Conservation (phyloP, 352 stramenopile species). For the Pythium insidiosum region DNA sequence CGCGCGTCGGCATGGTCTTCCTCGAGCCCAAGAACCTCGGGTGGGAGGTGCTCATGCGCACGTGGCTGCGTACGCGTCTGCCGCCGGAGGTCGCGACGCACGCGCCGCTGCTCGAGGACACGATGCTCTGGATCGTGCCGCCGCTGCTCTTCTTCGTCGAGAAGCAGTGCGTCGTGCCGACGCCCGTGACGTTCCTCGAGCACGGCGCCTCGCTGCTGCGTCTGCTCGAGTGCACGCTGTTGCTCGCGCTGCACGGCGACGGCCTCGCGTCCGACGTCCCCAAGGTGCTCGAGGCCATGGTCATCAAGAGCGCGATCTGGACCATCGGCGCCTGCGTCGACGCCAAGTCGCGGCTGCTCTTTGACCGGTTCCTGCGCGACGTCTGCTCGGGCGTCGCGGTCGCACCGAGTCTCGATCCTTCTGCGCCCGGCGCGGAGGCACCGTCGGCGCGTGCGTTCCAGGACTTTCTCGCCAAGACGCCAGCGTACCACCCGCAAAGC, state of each 20-base stretch:
- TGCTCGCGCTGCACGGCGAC: slow-evolving; percentile 18
- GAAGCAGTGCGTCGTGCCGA: slow-evolving; percentile 81
- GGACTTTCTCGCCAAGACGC: slow-evolving; percentile 86
- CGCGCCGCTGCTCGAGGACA: slow-evolving; percentile 44
- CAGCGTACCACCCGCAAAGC: too few relatives aligned
- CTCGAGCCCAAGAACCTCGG: slow-evolving; percentile 88
- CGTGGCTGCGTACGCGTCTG: slow-evolving; percentile 71
- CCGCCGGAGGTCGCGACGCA: slow-evolving; percentile 25
- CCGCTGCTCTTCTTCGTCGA: slow-evolving; percentile 90
- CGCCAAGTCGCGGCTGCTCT: slow-evolving; percentile 64
- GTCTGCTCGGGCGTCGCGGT: slow-evolving; percentile 44
- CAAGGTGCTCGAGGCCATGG: slow-evolving; percentile 76
- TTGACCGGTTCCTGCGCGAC: slow-evolving; percentile 80
- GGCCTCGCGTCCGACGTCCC: slow-evolving; percentile 57
- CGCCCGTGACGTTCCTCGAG: slow-evolving; percentile 85
- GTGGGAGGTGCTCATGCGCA: slow-evolving; percentile 84
- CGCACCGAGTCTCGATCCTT: slow-evolving; percentile 10
- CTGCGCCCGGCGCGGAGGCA: background rate
- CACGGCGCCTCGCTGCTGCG: slow-evolving; percentile 79
- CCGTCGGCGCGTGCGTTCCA: slow-evolving; percentile 23
- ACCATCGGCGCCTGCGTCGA: slow-evolving; percentile 90
- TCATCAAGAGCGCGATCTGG: slow-evolving; percentile 87
- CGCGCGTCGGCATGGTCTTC: slow-evolving; percentile 91
- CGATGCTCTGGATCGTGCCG: slow-evolving; percentile 88
- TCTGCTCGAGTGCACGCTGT: slow-evolving; percentile 76